Conservation (phyloP, 129 eudicot species). For the Scalesia atractyloides region DNA sequence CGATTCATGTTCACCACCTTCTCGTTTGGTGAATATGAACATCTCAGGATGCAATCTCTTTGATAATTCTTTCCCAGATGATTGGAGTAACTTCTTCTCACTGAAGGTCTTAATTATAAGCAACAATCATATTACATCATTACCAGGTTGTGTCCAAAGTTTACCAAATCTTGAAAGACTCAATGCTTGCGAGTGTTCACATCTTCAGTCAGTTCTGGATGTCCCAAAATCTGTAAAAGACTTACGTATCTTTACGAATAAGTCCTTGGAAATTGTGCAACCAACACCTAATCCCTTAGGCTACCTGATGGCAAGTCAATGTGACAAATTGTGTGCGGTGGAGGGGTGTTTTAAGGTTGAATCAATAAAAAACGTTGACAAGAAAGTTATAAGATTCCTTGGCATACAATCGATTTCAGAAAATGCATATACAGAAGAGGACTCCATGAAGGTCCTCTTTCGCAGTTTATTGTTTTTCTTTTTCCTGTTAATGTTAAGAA, state of each 20-base stretch:
- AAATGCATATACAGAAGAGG: not conserved
- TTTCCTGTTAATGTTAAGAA: not conserved
- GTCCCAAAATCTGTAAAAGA: not conserved
- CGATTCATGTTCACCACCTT: not conserved
- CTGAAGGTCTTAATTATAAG: not conserved
- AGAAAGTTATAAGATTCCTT: not conserved
- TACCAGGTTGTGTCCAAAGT: conserved; percentile 13
- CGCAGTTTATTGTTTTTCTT: not conserved
- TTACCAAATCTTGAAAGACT: not conserved
- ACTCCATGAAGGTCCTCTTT: not conserved
- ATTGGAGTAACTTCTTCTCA: conserved; percentile 4
- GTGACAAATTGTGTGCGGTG: not conserved
- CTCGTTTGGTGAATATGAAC: not conserved
- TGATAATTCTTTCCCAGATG: conserved; percentile 6
- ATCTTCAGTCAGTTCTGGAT: not conserved
- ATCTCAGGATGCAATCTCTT: not conserved
- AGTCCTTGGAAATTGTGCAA: not conserved
- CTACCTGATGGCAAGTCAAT: not conserved
- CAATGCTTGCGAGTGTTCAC: not conserved
- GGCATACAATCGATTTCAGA: conserved; percentile 4
- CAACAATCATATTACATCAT: not conserved
- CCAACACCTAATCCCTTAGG: not conserved
- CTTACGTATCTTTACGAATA: not conserved
- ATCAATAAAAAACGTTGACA: not conserved
- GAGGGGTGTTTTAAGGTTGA: conserved; percentile 11